Base-by-base conservation (phyloP, 2,329 filamentous ascomycete genomes). In the Nigrospora sphaerica region DNA sequence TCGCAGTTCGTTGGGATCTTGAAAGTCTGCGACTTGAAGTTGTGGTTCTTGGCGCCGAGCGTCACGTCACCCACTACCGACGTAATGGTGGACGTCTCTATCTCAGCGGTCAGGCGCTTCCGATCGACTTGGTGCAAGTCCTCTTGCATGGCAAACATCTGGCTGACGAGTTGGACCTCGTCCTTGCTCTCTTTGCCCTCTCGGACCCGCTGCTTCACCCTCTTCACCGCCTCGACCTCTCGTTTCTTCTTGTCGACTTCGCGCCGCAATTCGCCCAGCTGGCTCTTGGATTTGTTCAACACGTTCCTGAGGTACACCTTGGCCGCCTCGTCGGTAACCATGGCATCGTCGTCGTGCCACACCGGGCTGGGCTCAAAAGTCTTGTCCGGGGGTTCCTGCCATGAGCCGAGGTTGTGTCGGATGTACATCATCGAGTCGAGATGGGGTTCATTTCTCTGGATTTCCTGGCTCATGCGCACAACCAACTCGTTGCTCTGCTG, bases 1-100 rank as follows among this genome's bases (percentile, higher is more conserved):
- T 98, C 93, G 69, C 93, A 98, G 63, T 97, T 97, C 5, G 93
- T 98, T 0, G 95, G 95, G 50, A 98, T 95, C 66, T 97, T 97
- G 76, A 97, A 98, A 0, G 93, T 97, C 62, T 97, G 90, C n/a
- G 88, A 83, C 68, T 95, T 95, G 77, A 98, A 98, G 60, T 95
- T 93, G 72, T 98, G 93, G 60, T 91, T 95, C 63, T 89, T 89
- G 12, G 91, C 91, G 16, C 92, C 92, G 17, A 95, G 73, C 2
- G 91, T 95, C 46, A 98, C 79, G 62, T 98, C 93, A 33, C 93
- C 93, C 3, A 96, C 92, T 0, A 83, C 87, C 11, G 83, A 75
- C n/a, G 89, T 92, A 60, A 98, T 95, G 2, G 91, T 95, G 1
- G 86, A 85, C 10, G 91, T 91, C 67, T 98, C 93, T 14, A 96